A percentile compares a stretch with the other conserved stretches of the same genome.
These are phyloP conservation scores for Phytophthora ramorum DNA, from an alignment of 352 stramenopile species.

Conservation along the genomic window DNA sequence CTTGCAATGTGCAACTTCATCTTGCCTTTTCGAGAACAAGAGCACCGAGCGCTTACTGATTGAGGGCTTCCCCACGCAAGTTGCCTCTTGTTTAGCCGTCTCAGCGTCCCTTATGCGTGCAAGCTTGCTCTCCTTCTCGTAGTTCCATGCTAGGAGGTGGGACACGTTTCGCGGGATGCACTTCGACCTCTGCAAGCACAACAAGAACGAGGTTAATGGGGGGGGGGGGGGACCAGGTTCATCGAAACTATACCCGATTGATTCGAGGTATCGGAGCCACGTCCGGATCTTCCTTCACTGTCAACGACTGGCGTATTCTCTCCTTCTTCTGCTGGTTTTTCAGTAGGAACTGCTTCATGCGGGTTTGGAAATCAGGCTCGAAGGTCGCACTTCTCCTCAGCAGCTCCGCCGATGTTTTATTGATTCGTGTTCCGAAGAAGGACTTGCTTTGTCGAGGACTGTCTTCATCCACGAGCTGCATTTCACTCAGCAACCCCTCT, in stretches of 20 bases:
- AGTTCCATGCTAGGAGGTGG: constrained; percentile 70
- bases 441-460: background rate
- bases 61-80: constrained; percentile 40
- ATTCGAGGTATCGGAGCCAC: constrained; percentile 51
- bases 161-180: constrained; percentile 60
- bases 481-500: constrained; percentile 7
- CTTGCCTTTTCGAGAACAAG: constrained; percentile 42
- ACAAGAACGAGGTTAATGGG: too few species aligned
- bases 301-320: constrained; percentile 49
- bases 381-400: constrained; percentile 56
- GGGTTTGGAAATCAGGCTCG: constrained; percentile 67
- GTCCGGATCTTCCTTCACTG: constrained; percentile 34
- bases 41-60: constrained; percentile 42
- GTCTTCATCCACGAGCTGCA: constrained; percentile 4
- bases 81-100: constrained; percentile 29
- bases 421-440: constrained; percentile 19
- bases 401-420: constrained; percentile 46
- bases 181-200: constrained; percentile 57
- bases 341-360: constrained; percentile 59
- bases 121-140: constrained; percentile 66
- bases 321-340: constrained; percentile 59
- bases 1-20: constrained; percentile 69
- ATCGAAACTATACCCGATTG: constrained; percentile 48
- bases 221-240: too few species aligned
- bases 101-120: constrained; percentile 49